Evolutionary conservation across 164 flowering plant species (phyloP), one percentile per base, ranked within the genome.

Genomic region (Magnolia changhungtana): DNA sequence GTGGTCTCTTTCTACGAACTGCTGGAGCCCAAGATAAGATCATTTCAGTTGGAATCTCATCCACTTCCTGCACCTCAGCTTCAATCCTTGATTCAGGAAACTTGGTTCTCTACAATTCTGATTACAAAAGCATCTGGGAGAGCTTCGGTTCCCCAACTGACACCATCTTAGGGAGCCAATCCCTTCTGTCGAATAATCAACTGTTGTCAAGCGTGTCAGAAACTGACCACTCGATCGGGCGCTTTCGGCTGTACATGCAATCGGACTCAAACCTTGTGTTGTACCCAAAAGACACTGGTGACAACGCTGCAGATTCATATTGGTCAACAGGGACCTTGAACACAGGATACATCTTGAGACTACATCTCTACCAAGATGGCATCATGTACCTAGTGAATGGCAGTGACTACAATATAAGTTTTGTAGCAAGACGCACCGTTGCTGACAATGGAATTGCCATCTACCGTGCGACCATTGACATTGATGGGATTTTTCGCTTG

Each of bases 41-140:
- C 18, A 79, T 74, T n/a, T 65, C 29, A 65, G 68, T 9, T 2
- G 13, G 4, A 8, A 3, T 24, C 16, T 65, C 68, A 20, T 27
- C 50, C 19, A 20, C 75, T 8, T 2, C 73, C 2, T 67, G 67
- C 19, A 37, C 73, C 59, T 77, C 2, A 3, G 83, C 83, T 21
- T 80, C 86, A 1, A 77, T 85, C 84, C 78, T 81, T 10, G 83
- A 86, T 63, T 59, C 83, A 0, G 83, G 83, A 10, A 80, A 80
- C 24, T 83, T 83, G 16, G 78, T 80, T 27, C 75, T 83, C 50
- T 71, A 76, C 27, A n/a, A 76, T 67, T 63, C 75, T 0, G 1
- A 49, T 1, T 55, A 66, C 0, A 18, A 14, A 4, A 64, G 76
- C 16, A 72, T 80, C 0, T 82, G 85, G 87, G 66, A 80, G 19